These are phyloP conservation scores for Cercospora canescens DNA, from an alignment of 2,329 filamentous ascomycete genomes.

Conservation along the genomic window DNA sequence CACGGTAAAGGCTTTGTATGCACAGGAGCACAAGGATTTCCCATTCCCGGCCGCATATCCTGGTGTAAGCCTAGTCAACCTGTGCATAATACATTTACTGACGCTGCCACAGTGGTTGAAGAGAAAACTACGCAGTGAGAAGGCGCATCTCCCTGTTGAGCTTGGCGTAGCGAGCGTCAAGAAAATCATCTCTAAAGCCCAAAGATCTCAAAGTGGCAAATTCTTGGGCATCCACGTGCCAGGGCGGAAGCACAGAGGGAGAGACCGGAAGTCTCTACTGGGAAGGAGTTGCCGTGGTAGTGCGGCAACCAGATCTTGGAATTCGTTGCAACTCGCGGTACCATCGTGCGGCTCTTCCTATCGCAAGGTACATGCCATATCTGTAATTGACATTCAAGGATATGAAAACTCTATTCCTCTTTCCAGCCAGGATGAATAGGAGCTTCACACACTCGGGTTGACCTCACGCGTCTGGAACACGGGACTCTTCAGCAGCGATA, in stretches of 20 bases:
- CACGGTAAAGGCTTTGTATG: constrained; percentile 49
- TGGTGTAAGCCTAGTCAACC: constrained; percentile 40
- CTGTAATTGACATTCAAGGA: background rate
- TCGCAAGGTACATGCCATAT: background rate
- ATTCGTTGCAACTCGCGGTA: background rate
- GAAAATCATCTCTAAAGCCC: constrained; percentile 48
- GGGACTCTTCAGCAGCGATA: background rate
- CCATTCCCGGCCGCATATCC: constrained; percentile 46
- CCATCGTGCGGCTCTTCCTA: background rate
- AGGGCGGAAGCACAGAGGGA: constrained; percentile 8
- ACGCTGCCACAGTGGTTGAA: constrained; percentile 43
- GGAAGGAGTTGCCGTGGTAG: constrained; percentile 15
- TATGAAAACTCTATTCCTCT: background rate
- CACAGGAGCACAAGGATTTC: constrained; percentile 44
- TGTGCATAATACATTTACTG: background rate
- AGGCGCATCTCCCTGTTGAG: constrained; percentile 46
- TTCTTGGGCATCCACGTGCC: constrained; percentile 47
- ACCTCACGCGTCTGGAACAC: background rate
- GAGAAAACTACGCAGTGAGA: constrained; percentile 44
- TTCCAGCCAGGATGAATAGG: background rate
- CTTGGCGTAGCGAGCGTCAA: constrained; percentile 41
- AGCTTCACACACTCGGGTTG: background rate
- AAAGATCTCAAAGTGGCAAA: constrained; percentile 47
- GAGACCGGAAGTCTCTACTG: constrained; percentile 8
- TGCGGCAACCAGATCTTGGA: background rate